phyloP scores from a whole-genome alignment of 805 yeast genomes.

The Candida tammaniensis region DNA sequence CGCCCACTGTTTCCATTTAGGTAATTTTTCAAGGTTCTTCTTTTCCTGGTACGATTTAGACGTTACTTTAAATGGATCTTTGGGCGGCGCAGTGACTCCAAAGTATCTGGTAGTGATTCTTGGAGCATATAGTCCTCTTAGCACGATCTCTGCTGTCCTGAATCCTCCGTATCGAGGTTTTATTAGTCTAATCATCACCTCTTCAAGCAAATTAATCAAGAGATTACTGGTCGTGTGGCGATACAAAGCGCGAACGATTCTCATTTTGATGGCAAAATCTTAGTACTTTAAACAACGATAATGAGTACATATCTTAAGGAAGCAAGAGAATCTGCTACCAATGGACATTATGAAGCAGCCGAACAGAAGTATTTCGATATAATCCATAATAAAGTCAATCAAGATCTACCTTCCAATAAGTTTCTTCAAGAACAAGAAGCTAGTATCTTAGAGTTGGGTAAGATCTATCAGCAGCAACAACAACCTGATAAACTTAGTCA shows the following conservation, averaged over 20 bases:
- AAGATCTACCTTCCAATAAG: constrained; percentile 17
- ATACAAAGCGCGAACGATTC: no score
- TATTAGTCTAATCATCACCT: no score
- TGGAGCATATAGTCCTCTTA: no score
- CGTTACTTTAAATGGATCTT: constrained; percentile 35
- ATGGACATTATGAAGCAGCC: constrained; percentile 52
- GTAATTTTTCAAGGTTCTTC: constrained; percentile 26
- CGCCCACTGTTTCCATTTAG: constrained; percentile 40
- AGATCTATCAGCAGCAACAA: constrained; percentile 53
- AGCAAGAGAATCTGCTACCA: constrained; percentile 58
- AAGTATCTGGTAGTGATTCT: no score
- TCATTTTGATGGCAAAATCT: no score
- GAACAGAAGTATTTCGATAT: constrained; percentile 57
- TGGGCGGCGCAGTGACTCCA: constrained; percentile 12
- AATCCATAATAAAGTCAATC: constrained; percentile 12
- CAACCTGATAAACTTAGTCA: constrained; percentile 51
- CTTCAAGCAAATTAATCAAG: no score
- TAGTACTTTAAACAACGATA: no score
- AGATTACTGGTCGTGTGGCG: no score
- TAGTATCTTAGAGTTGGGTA: constrained; percentile 75
- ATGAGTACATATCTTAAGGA: constrained; percentile 34
- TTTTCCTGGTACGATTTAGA: constrained; percentile 26
- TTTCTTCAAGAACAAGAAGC: constrained; percentile 50
- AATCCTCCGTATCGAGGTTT: no score
- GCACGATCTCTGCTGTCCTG: no score